phyloP scores from a whole-genome alignment of 805 yeast genomes.

The Brettanomyces bruxellensis region DNA sequence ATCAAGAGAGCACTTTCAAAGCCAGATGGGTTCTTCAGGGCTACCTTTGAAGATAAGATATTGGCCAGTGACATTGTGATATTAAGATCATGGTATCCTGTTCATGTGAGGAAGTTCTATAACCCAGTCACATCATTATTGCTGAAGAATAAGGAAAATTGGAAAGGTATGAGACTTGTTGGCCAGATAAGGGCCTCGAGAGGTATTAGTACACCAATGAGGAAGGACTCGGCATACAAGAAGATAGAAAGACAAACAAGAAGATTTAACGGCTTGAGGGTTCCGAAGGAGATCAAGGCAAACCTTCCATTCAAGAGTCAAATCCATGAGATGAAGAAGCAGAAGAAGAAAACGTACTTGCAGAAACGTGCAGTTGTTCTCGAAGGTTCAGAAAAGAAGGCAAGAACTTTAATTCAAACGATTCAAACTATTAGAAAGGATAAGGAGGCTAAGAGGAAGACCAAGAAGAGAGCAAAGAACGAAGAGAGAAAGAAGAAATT shows the following conservation, averaged over 20 bases:
- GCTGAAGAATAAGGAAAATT: conserved; percentile 64
- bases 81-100: conserved; percentile 95
- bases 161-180: conserved; percentile 96
- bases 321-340: conserved; percentile 81
- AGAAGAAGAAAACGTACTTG: conserved; percentile 71
- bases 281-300: conserved; percentile 70
- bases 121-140: conserved; percentile 93
- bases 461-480: conserved; percentile 68
- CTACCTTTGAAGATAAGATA: conserved; percentile 93
- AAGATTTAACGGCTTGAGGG: conserved; percentile 77
- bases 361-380: conserved; percentile 88
- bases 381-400: conserved; percentile 89
- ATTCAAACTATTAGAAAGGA: conserved; percentile 77
- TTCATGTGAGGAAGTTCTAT: conserved; percentile 79
- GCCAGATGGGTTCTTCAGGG: conserved; percentile 94
- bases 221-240: conserved; percentile 40
- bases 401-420: conserved; percentile 80
- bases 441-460: conserved; percentile 68
- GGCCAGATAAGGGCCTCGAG: conserved; percentile 84
- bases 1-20: conserved; percentile 88
- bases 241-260: conserved; percentile 81
- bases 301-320: conserved; percentile 90
- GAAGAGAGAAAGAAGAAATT: conserved; percentile 65
- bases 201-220: conserved; percentile 48
- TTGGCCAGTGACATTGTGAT: conserved; percentile 84